These are phyloP conservation scores for Balakata baccata DNA, from an alignment of 345 rosid species.

Conservation along the genomic window DNA sequence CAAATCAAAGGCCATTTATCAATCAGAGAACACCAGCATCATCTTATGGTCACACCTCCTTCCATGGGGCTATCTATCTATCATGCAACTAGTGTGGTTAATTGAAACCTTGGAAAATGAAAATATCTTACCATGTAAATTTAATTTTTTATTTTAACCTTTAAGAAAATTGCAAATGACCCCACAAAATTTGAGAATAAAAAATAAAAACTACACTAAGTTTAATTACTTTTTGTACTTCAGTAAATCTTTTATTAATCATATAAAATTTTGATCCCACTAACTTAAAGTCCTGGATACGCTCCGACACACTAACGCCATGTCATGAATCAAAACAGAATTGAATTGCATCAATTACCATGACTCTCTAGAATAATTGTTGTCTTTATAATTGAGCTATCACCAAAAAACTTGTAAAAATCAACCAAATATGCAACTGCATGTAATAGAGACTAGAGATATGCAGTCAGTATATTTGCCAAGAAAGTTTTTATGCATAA, in stretches of 20 bases:
- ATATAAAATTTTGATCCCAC: too few species aligned
- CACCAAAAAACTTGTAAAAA: neutral
- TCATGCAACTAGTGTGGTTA: too few species aligned
- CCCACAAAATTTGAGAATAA: too few species aligned
- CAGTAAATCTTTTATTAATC: too few species aligned
- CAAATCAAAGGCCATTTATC: constrained; percentile 8
- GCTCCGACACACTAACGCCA: neutral
- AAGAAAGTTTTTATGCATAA: neutral
- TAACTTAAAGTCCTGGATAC: too few species aligned
- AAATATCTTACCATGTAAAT: too few species aligned
- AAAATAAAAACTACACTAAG: too few species aligned
- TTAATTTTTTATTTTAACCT: too few species aligned
- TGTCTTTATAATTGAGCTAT: neutral
- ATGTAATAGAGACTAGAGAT: neutral
- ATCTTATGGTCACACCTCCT: neutral
- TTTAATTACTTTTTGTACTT: too few species aligned
- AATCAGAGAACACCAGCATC: neutral
- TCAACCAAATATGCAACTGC: neutral
- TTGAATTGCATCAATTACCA: neutral
- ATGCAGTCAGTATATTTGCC: neutral
- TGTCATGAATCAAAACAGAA: neutral
- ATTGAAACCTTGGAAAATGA: too few species aligned
- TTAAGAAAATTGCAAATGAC: too few species aligned
- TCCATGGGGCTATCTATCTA: too few species aligned
- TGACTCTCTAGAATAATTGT: neutral